phyloP scores from a whole-genome alignment of 73 alveolate genomes.

The Urostyla sp. region DNA sequence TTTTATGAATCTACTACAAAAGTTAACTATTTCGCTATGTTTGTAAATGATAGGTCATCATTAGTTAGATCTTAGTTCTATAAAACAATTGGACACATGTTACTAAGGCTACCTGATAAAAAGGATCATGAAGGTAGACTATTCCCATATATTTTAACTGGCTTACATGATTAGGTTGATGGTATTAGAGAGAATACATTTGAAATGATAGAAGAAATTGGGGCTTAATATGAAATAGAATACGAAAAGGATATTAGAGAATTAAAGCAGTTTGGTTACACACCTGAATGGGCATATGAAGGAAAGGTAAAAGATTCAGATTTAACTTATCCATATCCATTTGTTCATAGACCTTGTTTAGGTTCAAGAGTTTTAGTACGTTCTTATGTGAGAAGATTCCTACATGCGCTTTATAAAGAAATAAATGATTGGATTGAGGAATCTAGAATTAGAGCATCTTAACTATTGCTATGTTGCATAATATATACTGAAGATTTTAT shows the following conservation, averaged over 20 bases:
- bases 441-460: constrained; percentile 88
- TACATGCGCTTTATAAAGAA: constrained; percentile 93
- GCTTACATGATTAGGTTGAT: constrained; percentile 91
- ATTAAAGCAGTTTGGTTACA: constrained; percentile 90
- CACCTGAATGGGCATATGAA: constrained; percentile 92
- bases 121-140: constrained; percentile 96
- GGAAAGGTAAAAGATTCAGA: constrained; percentile 73
- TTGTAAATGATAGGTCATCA: constrained; percentile 91
- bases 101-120: constrained; percentile 92
- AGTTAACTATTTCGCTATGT: constrained; percentile 95
- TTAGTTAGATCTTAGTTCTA: constrained; percentile 90
- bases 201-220: constrained; percentile 93
- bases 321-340: constrained; percentile 89
- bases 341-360: constrained; percentile 91
- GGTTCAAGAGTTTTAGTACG: constrained; percentile 93
- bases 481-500: constrained; percentile 94
- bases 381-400: constrained; percentile 89
- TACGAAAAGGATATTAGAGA: constrained; percentile 96
- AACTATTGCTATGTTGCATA: constrained; percentile 82
- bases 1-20: constrained; percentile 94
- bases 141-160: constrained; percentile 95
- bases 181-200: constrained; percentile 87
- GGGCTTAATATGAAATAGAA: constrained; percentile 93
- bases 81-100: constrained; percentile 91
- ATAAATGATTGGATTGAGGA: constrained; percentile 90